phyloP scores from a whole-genome alignment of 164 flowering plant genomes.

The Liriodendron chinense region DNA sequence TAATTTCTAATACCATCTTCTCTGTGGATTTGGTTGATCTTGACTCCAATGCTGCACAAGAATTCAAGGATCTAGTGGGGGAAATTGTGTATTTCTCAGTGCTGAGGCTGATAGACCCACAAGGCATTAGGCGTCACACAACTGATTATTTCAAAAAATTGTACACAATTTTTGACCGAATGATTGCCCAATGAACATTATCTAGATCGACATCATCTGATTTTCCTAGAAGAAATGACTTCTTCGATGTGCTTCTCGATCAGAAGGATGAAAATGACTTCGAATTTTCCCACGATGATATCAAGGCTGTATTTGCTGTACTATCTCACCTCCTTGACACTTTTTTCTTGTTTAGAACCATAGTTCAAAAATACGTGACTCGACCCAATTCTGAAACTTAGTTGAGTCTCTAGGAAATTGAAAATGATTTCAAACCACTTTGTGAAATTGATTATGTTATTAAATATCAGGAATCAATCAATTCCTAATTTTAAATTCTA shows the following conservation, averaged over 20 bases:
- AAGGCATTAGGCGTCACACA: background rate
- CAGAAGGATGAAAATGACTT: constrained; percentile 1
- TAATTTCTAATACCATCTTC: constrained; percentile 13
- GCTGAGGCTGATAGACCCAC: constrained; percentile 8
- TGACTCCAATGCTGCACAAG: constrained; percentile 7
- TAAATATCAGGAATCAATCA: too few species aligned
- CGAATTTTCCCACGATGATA: background rate
- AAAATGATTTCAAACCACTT: too few species aligned
- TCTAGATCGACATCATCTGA: background rate
- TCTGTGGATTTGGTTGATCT: constrained; percentile 24
- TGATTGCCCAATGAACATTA: constrained; percentile 1
- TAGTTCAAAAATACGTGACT: too few species aligned
- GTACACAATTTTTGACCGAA: constrained; percentile 8
- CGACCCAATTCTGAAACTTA: too few species aligned
- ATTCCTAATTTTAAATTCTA: too few species aligned
- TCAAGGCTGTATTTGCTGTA: background rate
- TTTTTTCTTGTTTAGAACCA: too few species aligned
- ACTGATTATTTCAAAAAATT: background rate
- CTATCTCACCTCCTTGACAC: background rate
- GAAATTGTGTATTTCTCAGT: constrained; percentile 10
- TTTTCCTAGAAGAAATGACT: background rate
- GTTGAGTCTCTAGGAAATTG: too few species aligned
- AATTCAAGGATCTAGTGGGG: constrained; percentile 17
- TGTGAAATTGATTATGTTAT: too few species aligned
- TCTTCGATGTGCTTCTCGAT: constrained; percentile 8